phyloP scores from a whole-genome alignment of 192 early-diverging fungal genomes.

The Mortierella antarctica region DNA sequence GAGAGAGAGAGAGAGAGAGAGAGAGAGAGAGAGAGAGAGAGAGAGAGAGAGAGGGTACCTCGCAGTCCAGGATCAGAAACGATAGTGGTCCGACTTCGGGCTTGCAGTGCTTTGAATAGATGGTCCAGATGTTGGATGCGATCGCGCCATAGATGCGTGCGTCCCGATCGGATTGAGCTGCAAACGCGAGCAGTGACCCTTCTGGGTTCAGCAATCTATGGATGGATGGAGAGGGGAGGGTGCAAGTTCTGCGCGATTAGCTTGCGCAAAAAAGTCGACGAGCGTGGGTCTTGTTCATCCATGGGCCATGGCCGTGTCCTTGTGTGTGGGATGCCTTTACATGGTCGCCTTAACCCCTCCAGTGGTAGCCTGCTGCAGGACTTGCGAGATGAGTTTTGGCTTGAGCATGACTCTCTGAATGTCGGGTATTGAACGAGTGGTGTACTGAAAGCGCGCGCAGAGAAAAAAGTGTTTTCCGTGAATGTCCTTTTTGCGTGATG shows the following conservation, averaged over 20 bases:
- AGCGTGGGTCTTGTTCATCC: background rate
- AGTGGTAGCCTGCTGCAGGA: slow-evolving; percentile 65
- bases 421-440: background rate
- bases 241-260: background rate
- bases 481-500: background rate
- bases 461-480: background rate
- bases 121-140: slow-evolving; percentile 69
- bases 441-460: background rate
- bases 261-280: background rate
- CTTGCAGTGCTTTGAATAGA: slow-evolving; percentile 59
- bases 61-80: slow-evolving; percentile 60
- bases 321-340: slow-evolving; percentile 43
- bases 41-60: slow-evolving; percentile 51
- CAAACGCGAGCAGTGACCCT: slow-evolving; percentile 66
- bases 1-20: too few species aligned
- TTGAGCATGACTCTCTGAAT: slow-evolving; percentile 60
- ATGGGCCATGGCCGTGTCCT: background rate
- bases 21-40: too few species aligned
- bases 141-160: slow-evolving; percentile 69
- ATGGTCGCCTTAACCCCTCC: slow-evolving; percentile 65
- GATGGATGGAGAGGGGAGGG: background rate
- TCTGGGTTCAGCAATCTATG: slow-evolving; percentile 65
- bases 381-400: slow-evolving; percentile 71
- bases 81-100: slow-evolving; percentile 42
- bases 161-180: slow-evolving; percentile 63